Base-by-base conservation (phyloP, 2,329 filamentous ascomycete genomes). In the Fonsecaea nubica region DNA sequence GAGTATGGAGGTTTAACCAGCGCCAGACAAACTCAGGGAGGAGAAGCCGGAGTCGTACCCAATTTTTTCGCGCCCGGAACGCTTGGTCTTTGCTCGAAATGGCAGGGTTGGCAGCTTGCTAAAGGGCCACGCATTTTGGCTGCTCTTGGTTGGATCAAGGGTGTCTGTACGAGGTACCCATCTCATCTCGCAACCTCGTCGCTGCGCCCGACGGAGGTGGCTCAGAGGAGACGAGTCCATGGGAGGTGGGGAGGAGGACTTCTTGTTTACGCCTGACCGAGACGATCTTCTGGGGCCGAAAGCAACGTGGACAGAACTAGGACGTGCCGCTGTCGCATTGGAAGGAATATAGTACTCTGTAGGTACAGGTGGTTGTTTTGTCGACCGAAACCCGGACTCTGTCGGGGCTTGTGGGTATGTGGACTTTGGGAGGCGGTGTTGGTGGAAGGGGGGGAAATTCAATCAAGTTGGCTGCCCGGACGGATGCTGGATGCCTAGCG, bases 1-100 rank as follows among this genome's bases (percentile, higher is more conserved):
- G 33, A 53, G 52, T 40, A 60, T 53, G 25, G 25, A 25, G n/a
- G n/a, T n/a, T n/a, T 52, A 60, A 52, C 53, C 58, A 60, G 30
- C 35, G 18, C 15, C 36, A 25, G 35, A 40, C 55, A 57, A 25
- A 50, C 13, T 52, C 9, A 5, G 48, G 25, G 48, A 32, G 5
- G 48, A 53, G 21, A 10, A 8, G 13, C 9, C 25, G 52, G 33
- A 55, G 52, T 33, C n/a, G 15, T 50, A 25, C 45, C 6, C 45
- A 25, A 4, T 50, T 25, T 50, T 25, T 25, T 25, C 45, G 18
- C 45, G 45, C 45, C 45, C 45, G 45, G 21, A 50, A 50, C 25
- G 45, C 3, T 9, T 25, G 45, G 45, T 18, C 45, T 50, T 30
- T 35, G 25, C 52, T 55, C 30, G 4, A 25, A 5, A 5, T 4